A percentile compares a stretch with the other conserved stretches of the same genome.
phyloP scores from a whole-genome alignment of 139 green algal genomes.

The Deuterostichococcus epilithicus region DNA sequence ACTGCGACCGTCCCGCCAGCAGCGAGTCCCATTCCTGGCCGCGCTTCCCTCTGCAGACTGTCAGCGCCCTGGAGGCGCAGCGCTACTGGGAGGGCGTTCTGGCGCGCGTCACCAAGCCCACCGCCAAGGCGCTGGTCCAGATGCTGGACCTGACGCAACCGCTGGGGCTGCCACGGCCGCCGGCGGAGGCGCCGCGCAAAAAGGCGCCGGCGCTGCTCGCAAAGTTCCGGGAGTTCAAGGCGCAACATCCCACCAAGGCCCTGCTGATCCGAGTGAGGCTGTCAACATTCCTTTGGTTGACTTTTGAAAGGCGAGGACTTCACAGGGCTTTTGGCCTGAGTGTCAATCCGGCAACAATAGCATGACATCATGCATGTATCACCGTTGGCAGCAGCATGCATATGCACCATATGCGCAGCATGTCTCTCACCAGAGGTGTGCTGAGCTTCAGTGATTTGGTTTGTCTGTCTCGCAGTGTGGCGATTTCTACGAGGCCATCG shows the following conservation, averaged over 20 bases:
- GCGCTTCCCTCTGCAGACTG: too few relatives aligned
- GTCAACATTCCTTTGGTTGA: not conserved
- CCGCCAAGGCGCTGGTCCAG: constrained; percentile 23
- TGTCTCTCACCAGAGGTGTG: not conserved
- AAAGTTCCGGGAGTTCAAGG: constrained; percentile 29
- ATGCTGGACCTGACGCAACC: constrained; percentile 27
- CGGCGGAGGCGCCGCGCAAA: not conserved
- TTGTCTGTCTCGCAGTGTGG: not conserved
- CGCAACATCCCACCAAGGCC: constrained; percentile 41
- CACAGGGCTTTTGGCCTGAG: not conserved
- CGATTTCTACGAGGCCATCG: constrained; percentile 85
- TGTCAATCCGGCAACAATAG: too few relatives aligned
- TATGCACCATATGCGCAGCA: not conserved
- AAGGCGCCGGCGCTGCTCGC: constrained; percentile 13
- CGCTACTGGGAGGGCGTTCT: constrained; percentile 41
- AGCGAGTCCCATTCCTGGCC: too few relatives aligned
- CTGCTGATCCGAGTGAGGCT: constrained; percentile 36
- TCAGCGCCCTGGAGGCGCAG: too few relatives aligned
- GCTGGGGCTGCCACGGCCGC: not conserved
- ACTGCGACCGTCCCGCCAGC: too few relatives aligned
- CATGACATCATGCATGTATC: not conserved
- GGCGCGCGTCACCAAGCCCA: constrained; percentile 36
- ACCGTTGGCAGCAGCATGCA: not conserved
- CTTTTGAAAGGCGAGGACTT: not conserved
- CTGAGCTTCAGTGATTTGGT: not conserved